Evolutionary conservation across 768 basidiomycete genomes (phyloP), one percentile per base, ranked within the genome.

Genomic region (Suillus decipiens): DNA sequence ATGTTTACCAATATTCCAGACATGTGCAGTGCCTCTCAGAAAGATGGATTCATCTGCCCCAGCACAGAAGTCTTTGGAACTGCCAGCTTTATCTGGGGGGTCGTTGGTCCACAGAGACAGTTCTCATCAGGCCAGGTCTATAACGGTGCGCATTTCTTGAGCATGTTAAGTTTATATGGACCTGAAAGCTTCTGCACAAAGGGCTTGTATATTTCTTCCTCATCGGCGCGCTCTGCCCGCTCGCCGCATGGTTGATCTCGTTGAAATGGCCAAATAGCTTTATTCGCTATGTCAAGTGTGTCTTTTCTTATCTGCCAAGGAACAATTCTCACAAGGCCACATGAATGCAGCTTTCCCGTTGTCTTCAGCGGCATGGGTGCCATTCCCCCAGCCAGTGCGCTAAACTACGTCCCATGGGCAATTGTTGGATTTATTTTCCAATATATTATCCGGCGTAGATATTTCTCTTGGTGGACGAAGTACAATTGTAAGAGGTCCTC

Each of bases 21-120:
- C 47, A 76, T 84, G 60, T 84, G 83, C 71, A 39, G 66, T 12
- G 72, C 77, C 8, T 65, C 78, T 55, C 86, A 90, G 74, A 76
- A 72, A 68, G 81, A 87, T 67, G 83, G 84, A 22, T 92, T 92
- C 74, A 88, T 84, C 61, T 93, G 91, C 72, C 89, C 90, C 0
- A 73, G 63, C 14, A 89, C 88, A 6, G 79, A 86, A 64, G 88
- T 91, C 9, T 93, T 93, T 72, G 90, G 89, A 42, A 90, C 89
- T 2, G 92, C 92, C 24, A 86, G 85, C 63, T 84, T 94, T 65
- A 83, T 93, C 66, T 92, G 87, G 88, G 90, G 93, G 64, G 89
- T 91, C 64, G 90, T 95, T 61, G 91, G 92, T 1, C 92, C 92
- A 7, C 78, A 76, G 37, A 80, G 85, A n/a, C 82, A 87, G 70